A percentile compares a stretch with the other conserved stretches of the same genome.
These are phyloP conservation scores for Wickerhamiella parazyma DNA, from an alignment of 805 yeast genomes.

Conservation along the genomic window DNA sequence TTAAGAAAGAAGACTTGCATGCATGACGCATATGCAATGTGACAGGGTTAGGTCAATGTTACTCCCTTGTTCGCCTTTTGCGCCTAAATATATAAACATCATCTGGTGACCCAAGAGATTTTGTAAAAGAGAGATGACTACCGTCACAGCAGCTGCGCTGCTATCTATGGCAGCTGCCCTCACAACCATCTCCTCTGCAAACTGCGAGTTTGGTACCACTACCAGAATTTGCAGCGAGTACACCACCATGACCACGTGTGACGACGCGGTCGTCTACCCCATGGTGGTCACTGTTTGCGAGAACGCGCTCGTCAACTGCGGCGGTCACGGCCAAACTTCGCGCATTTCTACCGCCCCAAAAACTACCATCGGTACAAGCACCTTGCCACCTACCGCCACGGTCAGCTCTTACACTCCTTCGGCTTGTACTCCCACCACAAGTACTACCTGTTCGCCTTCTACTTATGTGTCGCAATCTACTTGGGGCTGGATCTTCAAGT, in stretches of 20 bases:
- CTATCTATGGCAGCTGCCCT: background rate
- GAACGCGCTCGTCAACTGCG: background rate
- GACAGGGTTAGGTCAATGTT: background rate
- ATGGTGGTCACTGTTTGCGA: conserved; percentile 5
- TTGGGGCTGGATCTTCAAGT: background rate
- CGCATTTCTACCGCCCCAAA: background rate
- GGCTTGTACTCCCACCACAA: background rate
- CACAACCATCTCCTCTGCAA: conserved; percentile 1
- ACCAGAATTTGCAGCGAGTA: conserved; percentile 1
- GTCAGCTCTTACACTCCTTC: background rate
- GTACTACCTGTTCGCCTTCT: background rate
- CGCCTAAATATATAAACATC: background rate
- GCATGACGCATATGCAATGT: background rate
- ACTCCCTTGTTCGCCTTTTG: background rate
- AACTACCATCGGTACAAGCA: background rate
- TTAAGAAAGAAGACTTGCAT: background rate
- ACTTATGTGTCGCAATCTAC: background rate
- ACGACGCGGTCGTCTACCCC: conserved; percentile 5
- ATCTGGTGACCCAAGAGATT: background rate
- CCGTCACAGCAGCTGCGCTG: background rate
- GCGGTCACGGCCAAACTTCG: background rate
- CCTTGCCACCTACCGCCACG: background rate
- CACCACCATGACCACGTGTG: conserved; percentile 5
- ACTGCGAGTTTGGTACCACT: conserved; percentile 1
- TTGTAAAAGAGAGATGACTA: background rate